phyloP scores from a whole-genome alignment of 1,284 basidiomycete species.

The Paramarasmius palmivorus region DNA sequence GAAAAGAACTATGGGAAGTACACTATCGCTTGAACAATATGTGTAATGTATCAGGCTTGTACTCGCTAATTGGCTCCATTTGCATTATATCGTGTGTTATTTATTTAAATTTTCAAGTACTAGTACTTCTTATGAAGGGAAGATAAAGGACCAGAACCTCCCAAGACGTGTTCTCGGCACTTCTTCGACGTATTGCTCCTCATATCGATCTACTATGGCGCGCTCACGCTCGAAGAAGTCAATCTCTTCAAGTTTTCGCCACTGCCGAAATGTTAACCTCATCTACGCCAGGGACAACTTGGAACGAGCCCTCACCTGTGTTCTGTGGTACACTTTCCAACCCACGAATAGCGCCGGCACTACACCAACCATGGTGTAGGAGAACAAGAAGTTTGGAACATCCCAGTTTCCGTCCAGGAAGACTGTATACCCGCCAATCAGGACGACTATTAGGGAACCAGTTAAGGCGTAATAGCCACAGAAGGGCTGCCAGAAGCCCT shows the following conservation, averaged over 20 bases:
- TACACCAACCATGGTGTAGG: slow-evolving; percentile 53
- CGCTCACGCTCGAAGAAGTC: slow-evolving; percentile 41
- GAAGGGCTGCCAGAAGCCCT: slow-evolving; percentile 45
- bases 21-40: slow-evolving; percentile 62
- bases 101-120: too few species aligned
- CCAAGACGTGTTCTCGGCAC: too few species aligned
- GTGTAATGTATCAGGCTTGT: background rate
- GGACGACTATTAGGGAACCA: slow-evolving; percentile 49
- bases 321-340: slow-evolving; percentile 63
- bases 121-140: too few species aligned
- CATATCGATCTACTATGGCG: slow-evolving; percentile 35
- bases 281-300: background rate
- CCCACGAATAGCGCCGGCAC: slow-evolving; percentile 50
- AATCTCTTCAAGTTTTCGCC: slow-evolving; percentile 31
- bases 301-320: slow-evolving; percentile 32
- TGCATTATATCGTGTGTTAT: too few species aligned
- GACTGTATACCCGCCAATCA: slow-evolving; percentile 50
- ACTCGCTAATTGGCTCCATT: too few species aligned
- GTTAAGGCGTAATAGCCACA: slow-evolving; percentile 48
- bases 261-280: slow-evolving; percentile 23
- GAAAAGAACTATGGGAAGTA: slow-evolving; percentile 91
- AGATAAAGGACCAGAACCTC: too few species aligned
- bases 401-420: slow-evolving; percentile 60
- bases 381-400: slow-evolving; percentile 55
- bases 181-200: slow-evolving; percentile 14